Evolutionary conservation across 495 filamentous ascomycete genomes (phyloP), one percentile per base, ranked within the genome.

Genomic region (Neurospora sp.): DNA sequence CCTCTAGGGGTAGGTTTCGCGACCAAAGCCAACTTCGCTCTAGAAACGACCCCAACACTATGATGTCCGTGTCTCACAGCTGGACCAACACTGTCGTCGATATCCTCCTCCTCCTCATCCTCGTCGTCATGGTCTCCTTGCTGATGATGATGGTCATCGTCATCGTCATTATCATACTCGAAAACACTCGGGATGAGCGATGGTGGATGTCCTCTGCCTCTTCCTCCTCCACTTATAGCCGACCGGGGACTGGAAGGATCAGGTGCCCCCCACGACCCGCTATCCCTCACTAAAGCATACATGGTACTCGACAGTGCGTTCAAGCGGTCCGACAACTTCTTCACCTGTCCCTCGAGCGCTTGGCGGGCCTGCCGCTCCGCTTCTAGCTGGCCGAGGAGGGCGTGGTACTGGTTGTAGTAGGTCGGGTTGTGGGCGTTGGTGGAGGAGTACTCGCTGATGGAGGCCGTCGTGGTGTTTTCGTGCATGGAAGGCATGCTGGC

Each of bases 261-360:
- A 81, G 68, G 39, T 74, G 72, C 68, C 80, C 75, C 9, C 12
- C 77, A 70, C 2, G 74, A 74, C 73, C 79, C 76, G 61, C 79
- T 73, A 35, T 75, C 76, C 20, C 80, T 75, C 4, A 79, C 74
- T 77, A 80, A 79, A 71, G 80, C 79, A 39, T 79, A 81, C 74
- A 81, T 78, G 31, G 80, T 80, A 2, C 78, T 79, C 2, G 81
- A 82, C 39, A 84, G 61, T 1, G 78, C 76, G 71, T 85, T 81
- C 38, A 88, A 71, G 37, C 80, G 81, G 18, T 84, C 81, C 44
- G 81, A 81, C 2, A 89, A 78, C 71, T 80, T 83, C 69, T 79
- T 82, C 27, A 89, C 86, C 69, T 85, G 79, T 2, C 79, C 79
- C 75, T 89, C 87, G n/a, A 89, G 81, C 6, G 80, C 80, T 22